phyloP scores from a whole-genome alignment of 306 rosid genomes.

The Gillenia trifoliata region DNA sequence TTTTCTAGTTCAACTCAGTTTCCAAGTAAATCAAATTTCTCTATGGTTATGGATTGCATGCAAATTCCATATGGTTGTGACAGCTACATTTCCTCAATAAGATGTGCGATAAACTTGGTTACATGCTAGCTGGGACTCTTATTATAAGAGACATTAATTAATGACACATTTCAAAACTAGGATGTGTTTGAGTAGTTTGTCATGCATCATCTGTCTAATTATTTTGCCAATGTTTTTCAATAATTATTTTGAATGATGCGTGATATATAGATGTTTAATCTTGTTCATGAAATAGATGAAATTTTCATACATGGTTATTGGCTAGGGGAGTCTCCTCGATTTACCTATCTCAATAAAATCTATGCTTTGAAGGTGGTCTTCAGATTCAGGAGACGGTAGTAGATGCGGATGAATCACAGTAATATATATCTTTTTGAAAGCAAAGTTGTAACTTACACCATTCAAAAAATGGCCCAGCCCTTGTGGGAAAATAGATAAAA shows the following conservation, averaged over 20 bases:
- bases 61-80: constrained; percentile 6
- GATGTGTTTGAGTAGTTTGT: neutral
- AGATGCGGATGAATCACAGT: no score
- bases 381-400: no score
- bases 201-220: neutral
- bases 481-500: neutral
- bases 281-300: no score
- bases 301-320: no score
- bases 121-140: constrained; percentile 2
- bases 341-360: no score
- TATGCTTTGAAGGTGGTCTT: no score
- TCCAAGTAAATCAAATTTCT: neutral
- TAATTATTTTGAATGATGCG: neutral
- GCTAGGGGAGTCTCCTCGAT: no score
- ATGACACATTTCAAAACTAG: neutral
- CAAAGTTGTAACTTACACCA: neutral
- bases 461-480: neutral
- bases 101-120: neutral
- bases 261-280: neutral
- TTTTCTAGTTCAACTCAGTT: neutral
- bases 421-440: no score
- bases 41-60: neutral
- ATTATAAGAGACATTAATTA: neutral
- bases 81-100: constrained; percentile 8
- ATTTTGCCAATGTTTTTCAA: neutral